These are phyloP conservation scores for Saussurea involucrata DNA, from an alignment of 129 eudicot genomes.

Conservation along the genomic window DNA sequence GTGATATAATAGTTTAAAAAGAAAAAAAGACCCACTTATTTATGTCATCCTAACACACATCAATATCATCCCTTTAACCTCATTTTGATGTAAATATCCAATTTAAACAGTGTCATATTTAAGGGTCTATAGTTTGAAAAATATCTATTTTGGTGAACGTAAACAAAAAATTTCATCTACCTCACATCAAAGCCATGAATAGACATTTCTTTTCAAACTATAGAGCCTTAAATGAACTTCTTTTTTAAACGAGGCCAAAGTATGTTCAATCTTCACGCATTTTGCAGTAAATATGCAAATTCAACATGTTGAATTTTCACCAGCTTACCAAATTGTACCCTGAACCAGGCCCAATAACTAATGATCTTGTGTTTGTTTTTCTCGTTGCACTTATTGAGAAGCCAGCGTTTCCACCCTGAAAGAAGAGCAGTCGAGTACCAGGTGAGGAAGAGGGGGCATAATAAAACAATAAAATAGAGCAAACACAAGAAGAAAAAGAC, in stretches of 20 bases:
- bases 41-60: too few species aligned
- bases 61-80: too few species aligned
- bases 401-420: conserved; percentile 68
- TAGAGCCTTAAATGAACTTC: too few species aligned
- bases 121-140: background rate
- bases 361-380: conserved; percentile 44
- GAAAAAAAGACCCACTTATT: too few species aligned
- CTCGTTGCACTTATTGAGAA: conserved; percentile 78
- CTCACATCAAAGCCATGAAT: background rate
- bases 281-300: background rate
- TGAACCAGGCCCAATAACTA: conserved; percentile 87
- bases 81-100: too few species aligned
- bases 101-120: too few species aligned
- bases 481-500: background rate
- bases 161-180: too few species aligned
- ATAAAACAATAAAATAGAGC: background rate
- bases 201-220: background rate
- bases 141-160: background rate
- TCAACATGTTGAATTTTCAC: background rate
- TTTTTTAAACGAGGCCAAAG: background rate
- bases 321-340: conserved; percentile 87
- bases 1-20: too few species aligned
- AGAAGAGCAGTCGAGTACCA: background rate
- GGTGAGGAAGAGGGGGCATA: background rate
- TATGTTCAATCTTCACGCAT: background rate